Evolutionary conservation across 176 grass and related monocot genomes (phyloP).

Genomic region (Avena eriantha): DNA sequence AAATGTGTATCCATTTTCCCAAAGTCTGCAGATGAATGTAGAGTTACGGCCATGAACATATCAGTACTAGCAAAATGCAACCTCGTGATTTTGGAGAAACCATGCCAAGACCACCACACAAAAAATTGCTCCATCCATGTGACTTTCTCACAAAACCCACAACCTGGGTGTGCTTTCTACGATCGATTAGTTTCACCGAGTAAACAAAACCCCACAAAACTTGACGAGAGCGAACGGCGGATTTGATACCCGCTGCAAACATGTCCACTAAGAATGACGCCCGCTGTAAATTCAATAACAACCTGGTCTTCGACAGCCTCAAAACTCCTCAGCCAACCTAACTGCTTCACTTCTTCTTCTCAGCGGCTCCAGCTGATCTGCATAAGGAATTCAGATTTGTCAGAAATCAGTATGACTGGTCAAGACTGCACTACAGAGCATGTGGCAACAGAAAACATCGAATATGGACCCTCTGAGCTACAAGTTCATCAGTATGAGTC

Average conservation of each 20-base stretch:
- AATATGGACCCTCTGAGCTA: not conserved
- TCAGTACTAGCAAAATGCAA: not conserved
- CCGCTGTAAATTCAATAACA: not conserved
- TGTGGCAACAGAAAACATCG: not conserved
- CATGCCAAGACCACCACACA: not conserved
- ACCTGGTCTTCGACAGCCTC: not conserved
- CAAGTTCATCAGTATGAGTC: not conserved
- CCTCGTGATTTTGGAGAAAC: not conserved
- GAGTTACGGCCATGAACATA: not conserved
- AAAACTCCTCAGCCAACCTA: not conserved
- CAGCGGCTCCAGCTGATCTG: constrained; percentile 39
- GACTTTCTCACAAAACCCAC: not conserved
- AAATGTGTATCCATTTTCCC: not conserved
- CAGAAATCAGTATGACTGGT: not conserved
- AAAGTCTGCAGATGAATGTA: not conserved
- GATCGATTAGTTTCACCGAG: not conserved
- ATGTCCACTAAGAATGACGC: not conserved
- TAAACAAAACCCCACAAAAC: not conserved
- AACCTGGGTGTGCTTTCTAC: not conserved
- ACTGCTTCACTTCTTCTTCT: constrained; percentile 34
- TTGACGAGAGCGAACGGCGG: not conserved
- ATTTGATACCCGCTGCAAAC: not conserved
- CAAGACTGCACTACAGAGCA: not conserved
- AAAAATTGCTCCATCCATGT: not conserved
- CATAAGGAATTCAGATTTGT: not conserved